A percentile compares a stretch with the other conserved stretches of the same genome.
Evolutionary conservation across 2,329 filamentous ascomycete genomes (phyloP).

Genomic region (Colletotrichum destructivum): DNA sequence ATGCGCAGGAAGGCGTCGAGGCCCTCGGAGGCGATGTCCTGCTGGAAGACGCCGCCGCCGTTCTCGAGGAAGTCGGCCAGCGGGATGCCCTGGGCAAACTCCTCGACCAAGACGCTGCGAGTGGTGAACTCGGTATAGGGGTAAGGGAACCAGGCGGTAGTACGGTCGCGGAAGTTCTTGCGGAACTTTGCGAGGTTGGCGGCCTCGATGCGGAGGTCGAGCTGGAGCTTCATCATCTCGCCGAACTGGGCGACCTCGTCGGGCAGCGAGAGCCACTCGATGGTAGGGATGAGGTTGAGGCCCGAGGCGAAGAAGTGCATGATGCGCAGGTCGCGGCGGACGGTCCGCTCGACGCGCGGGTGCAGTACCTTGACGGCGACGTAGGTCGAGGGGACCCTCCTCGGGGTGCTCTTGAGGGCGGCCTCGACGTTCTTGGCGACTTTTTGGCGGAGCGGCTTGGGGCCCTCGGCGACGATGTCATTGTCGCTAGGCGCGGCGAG

Average conservation of each 20-base stretch:
- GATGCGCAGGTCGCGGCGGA: conserved; percentile 91
- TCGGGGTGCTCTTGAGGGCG: conserved; percentile 87
- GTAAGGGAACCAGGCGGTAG: conserved; percentile 97
- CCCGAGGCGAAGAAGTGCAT: conserved; percentile 92
- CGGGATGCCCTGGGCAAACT: conserved; percentile 95
- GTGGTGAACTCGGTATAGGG: conserved; percentile 95
- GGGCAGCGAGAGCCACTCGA: conserved; percentile 96
- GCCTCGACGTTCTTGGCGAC: conserved; percentile 87
- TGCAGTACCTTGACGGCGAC: conserved; percentile 98
- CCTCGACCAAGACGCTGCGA: conserved; percentile 91
- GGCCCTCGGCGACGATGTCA: conserved; percentile 63
- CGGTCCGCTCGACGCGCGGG: conserved; percentile 89
- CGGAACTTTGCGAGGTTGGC: conserved; percentile 92
- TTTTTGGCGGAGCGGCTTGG: conserved; percentile 73
- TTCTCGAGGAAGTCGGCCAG: conserved; percentile 91
- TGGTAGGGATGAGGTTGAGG: conserved; percentile 90
- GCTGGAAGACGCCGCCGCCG: conserved; percentile 92
- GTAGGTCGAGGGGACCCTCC: conserved; percentile 89
- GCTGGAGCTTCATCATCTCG: conserved; percentile 98
- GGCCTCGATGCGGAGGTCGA: conserved; percentile 94
- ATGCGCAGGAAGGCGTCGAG: conserved; percentile 97
- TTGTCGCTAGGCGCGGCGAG: conserved; percentile 76
- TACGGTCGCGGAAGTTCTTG: conserved; percentile 88
- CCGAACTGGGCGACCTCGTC: conserved; percentile 96
- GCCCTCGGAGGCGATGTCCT: conserved; percentile 94